Evolutionary conservation across 768 basidiomycete genomes (phyloP).

Genomic region (Grammothele lineata): DNA sequence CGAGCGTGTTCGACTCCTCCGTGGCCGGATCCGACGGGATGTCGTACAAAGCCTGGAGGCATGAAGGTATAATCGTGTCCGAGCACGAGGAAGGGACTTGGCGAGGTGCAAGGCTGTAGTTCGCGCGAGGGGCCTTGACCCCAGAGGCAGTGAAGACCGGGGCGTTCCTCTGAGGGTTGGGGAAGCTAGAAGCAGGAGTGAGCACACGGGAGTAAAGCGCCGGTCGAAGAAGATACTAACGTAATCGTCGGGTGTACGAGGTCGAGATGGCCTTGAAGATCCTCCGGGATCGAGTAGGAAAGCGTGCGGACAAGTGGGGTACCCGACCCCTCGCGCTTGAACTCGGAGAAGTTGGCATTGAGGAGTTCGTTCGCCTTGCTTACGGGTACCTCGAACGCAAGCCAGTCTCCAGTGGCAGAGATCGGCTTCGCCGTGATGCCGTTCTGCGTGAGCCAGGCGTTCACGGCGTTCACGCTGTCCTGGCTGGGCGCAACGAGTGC

Average conservation of each 20-base stretch:
- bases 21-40: conserved; percentile 20
- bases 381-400: conserved; percentile 22
- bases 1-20: conserved; percentile 25
- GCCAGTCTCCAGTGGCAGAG: conserved; percentile 27
- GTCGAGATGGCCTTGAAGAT: conserved; percentile 24
- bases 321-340: conserved; percentile 22
- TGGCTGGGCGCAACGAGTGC: conserved; percentile 19
- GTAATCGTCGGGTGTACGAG: conserved; percentile 29
- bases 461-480: conserved; percentile 22
- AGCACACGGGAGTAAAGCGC: conserved; percentile 18
- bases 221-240: conserved; percentile 12
- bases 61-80: conserved; percentile 24
- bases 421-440: conserved; percentile 19
- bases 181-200: too few species aligned
- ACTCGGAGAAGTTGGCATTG: conserved; percentile 26
- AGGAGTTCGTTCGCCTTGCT: conserved; percentile 27
- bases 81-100: conserved; percentile 21
- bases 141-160: conserved; percentile 20
- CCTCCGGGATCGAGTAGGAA: conserved; percentile 27
- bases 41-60: conserved; percentile 30
- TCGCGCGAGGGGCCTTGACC: conserved; percentile 21
- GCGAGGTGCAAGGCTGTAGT: conserved; percentile 6
- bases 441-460: conserved; percentile 24
- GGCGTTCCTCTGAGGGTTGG: conserved; percentile 6
- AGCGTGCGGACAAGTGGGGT: conserved; percentile 25